Percentiles rank a stretch among this genome's conserved stretches.
These are phyloP conservation scores for Serendipita indica DNA, from an alignment of 768 basidiomycete species.

Conservation along the genomic window DNA sequence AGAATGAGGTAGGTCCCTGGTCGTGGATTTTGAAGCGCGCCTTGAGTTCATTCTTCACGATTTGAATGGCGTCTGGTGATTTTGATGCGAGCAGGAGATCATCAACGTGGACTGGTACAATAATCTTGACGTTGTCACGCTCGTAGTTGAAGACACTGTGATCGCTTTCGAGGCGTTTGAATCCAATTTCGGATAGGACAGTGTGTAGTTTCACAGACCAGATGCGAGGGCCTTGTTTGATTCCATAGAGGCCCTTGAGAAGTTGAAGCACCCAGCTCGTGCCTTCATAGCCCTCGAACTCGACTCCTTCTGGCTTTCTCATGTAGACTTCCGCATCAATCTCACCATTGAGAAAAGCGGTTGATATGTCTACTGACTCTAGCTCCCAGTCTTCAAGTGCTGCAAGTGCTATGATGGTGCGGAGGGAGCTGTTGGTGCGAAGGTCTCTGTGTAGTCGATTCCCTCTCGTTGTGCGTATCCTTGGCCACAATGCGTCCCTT, in stretches of 20 bases:
- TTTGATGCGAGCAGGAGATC: background rate
- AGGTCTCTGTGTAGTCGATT: slow-evolving; percentile 29
- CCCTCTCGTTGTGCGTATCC: slow-evolving; percentile 19
- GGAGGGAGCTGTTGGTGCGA: slow-evolving; percentile 26
- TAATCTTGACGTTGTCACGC: background rate
- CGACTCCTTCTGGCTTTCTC: slow-evolving; percentile 9
- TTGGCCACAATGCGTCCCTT: slow-evolving; percentile 20
- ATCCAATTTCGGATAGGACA: background rate
- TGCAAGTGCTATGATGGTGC: slow-evolving; percentile 19
- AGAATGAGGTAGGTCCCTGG: background rate
- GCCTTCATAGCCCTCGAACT: background rate
- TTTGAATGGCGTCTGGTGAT: background rate
- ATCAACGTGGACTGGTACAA: slow-evolving; percentile 7
- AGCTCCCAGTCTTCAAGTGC: slow-evolving; percentile 20
- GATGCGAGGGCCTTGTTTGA: slow-evolving; percentile 27
- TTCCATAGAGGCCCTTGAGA: slow-evolving; percentile 28
- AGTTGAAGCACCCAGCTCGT: slow-evolving; percentile 12
- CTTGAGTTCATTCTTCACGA: background rate
- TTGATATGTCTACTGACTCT: slow-evolving; percentile 11
- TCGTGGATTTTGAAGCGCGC: slow-evolving; percentile 4
- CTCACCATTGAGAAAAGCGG: slow-evolving; percentile 12
- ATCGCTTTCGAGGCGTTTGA: background rate
- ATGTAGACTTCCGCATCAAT: slow-evolving; percentile 12
- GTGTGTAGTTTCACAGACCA: slow-evolving; percentile 22
- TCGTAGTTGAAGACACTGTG: background rate